A percentile compares a stretch with the other conserved stretches of the same genome.
These are phyloP conservation scores for Aspergillus asperescens DNA, from an alignment of 495 filamentous ascomycete species.

Conservation along the genomic window DNA sequence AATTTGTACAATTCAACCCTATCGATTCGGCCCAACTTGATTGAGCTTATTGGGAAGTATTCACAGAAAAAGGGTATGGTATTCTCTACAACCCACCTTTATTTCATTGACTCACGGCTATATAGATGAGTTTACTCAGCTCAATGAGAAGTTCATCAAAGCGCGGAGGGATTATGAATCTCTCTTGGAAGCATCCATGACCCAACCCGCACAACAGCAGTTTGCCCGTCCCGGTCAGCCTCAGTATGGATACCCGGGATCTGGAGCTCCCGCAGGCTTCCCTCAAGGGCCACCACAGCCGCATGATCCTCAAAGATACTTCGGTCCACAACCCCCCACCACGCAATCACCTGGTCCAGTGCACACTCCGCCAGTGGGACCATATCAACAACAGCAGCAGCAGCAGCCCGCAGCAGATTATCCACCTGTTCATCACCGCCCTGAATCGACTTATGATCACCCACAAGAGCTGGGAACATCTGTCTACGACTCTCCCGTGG, in stretches of 20 bases:
- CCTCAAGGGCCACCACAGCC: constrained; percentile 44
- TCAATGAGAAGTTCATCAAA: constrained; percentile 99
- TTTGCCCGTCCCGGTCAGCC: constrained; percentile 61
- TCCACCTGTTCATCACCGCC: constrained; percentile 45
- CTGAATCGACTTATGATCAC: constrained; percentile 68
- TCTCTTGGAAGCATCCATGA: constrained; percentile 93
- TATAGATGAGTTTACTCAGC: constrained; percentile 90
- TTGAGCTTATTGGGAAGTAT: constrained; percentile 98
- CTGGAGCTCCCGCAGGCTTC: constrained; percentile 45
- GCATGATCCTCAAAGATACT: constrained; percentile 64
- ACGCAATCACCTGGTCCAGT: constrained; percentile 45
- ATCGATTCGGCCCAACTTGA: constrained; percentile 91
- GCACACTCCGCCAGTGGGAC: constrained; percentile 31
- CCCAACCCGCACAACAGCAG: constrained; percentile 70
- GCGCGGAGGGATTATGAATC: constrained; percentile 93
- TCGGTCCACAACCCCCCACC: constrained; percentile 51
- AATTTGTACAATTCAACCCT: constrained; percentile 89
- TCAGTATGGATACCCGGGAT: constrained; percentile 57
- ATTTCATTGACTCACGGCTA: constrained; percentile 15
- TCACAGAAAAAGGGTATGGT: constrained; percentile 92
- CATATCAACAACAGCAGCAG: constrained; percentile 26
- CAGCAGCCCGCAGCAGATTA: constrained; percentile 40
- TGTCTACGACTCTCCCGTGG: constrained; percentile 74
- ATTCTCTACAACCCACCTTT: not conserved
- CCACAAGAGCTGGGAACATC: constrained; percentile 85